Evolutionary conservation across 2,329 filamentous ascomycete species (phyloP).

Genomic region (Neofusicoccum ribis): DNA sequence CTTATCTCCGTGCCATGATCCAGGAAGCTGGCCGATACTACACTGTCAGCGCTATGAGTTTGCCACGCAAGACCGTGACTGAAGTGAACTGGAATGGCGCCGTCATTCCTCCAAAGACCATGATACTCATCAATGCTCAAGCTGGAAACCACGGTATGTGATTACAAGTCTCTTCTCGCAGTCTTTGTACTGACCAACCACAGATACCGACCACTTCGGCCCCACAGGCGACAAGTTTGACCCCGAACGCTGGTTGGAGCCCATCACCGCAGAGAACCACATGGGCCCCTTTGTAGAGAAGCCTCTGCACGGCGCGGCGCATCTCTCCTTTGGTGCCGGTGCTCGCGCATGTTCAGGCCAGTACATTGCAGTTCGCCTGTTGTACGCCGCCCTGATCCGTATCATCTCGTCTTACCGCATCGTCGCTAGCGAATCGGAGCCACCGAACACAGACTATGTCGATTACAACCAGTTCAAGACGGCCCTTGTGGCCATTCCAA

Average conservation of each 20-base stretch:
- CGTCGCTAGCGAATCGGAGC: constrained; percentile 49
- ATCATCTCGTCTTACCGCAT: constrained; percentile 53
- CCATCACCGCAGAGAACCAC: constrained; percentile 23
- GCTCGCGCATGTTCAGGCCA: constrained; percentile 55
- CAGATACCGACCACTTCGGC: constrained; percentile 53
- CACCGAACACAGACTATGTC: constrained; percentile 63
- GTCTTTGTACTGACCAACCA: background rate
- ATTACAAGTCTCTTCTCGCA: background rate
- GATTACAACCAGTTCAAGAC: constrained; percentile 63
- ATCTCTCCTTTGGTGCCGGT: constrained; percentile 56
- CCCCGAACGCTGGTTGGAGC: constrained; percentile 51
- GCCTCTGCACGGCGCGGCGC: constrained; percentile 28
- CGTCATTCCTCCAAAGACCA: constrained; percentile 53
- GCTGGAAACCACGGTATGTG: constrained; percentile 53
- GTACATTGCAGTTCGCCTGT: constrained; percentile 51
- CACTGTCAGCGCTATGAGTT: constrained; percentile 55
- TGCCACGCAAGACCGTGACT: constrained; percentile 53
- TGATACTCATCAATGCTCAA: constrained; percentile 58
- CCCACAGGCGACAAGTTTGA: constrained; percentile 48
- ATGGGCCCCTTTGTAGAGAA: constrained; percentile 35
- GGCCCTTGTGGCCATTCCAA: constrained; percentile 60
- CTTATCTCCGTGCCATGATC: constrained; percentile 51
- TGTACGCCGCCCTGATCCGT: constrained; percentile 53
- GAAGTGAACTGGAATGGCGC: constrained; percentile 55
- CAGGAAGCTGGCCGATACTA: constrained; percentile 57